Conservation (phyloP, 352 stramenopile genomes). For the Thalassiosira livingstoniorum region DNA sequence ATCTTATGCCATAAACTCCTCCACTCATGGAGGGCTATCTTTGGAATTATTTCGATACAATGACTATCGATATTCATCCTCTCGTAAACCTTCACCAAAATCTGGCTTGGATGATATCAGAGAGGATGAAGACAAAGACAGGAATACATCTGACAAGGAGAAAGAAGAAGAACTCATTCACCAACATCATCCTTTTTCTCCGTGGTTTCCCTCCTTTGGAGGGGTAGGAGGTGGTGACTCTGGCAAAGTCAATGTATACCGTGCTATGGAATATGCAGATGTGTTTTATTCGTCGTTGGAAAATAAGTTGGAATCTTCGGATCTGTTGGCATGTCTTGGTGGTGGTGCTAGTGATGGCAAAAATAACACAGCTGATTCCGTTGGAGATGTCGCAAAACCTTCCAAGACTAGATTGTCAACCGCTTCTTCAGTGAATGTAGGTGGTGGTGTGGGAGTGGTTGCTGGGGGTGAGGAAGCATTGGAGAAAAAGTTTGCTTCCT, state of each 20-base stretch:
- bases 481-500: too few species aligned
- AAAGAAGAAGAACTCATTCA: constrained; percentile 13
- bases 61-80: constrained; percentile 29
- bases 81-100: constrained; percentile 1
- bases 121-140: not conserved
- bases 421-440: not conserved
- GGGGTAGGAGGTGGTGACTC: constrained; percentile 47
- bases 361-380: too few species aligned
- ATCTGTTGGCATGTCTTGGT: not conserved
- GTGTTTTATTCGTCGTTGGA: constrained; percentile 51
- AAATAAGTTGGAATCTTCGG: constrained; percentile 12
- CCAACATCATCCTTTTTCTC: constrained; percentile 49
- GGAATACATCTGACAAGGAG: not conserved
- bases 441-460: not conserved
- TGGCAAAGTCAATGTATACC: constrained; percentile 53
- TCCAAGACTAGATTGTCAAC: too few species aligned
- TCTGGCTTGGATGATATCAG: not conserved
- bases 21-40: constrained; percentile 4
- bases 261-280: constrained; percentile 56
- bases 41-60: constrained; percentile 57
- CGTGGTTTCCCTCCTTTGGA: constrained; percentile 20
- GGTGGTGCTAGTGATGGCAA: not conserved
- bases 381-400: too few species aligned
- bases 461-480: not conserved
- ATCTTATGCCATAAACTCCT: constrained; percentile 5